Evolutionary conservation across 495 filamentous ascomycete species (phyloP), one percentile per base, ranked within the genome.

Genomic region (Articulospora tetracladia): DNA sequence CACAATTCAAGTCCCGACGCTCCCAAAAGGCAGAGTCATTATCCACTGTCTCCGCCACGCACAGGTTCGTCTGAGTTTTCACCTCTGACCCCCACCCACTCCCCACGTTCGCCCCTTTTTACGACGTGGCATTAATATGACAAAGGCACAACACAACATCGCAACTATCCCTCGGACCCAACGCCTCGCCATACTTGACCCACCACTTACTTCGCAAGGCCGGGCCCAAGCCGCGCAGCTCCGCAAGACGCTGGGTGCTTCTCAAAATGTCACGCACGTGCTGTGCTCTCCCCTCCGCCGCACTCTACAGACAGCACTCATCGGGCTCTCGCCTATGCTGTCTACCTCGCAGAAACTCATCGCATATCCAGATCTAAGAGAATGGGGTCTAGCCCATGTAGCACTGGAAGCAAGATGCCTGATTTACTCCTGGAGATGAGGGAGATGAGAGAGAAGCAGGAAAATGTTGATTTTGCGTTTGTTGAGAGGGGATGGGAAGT

Each of bases 21-120:
- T 44, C 47, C 47, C 22, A 27, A 50, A 50, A 28, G 26, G 36
- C n/a, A 57, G 19, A 26, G 24, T 57, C 0, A 25, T 57, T 23
- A 47, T 57, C 12, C 54, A 57, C 23, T 46, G 19, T 25, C 11
- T 57, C 13, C 54, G 54, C n/a, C 54, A 57, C 20, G 54, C 36
- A 46, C 10, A 57, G 36, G 54, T 57, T 26, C 20, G 54, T 4
- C 26, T 17, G 13, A 34, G 20, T 24, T 25, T 50, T 27, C 47
- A 27, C 47, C 10, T 22, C 10, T 25, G 12, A 47, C 47, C 47
- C 25, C 25, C 47, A 25, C 47, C 25, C 3, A 24, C 47, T 8
- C 47, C 25, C 25, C 25, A 44, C 39, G 39, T 44, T 3, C 39
- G n/a, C 39, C 39, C 39, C 3, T 44, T 44, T n/a, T 44, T n/a